Evolutionary conservation across 2,329 filamentous ascomycete species (phyloP), one percentile per base, ranked within the genome.

Genomic region (Penicillium oxalicum): DNA sequence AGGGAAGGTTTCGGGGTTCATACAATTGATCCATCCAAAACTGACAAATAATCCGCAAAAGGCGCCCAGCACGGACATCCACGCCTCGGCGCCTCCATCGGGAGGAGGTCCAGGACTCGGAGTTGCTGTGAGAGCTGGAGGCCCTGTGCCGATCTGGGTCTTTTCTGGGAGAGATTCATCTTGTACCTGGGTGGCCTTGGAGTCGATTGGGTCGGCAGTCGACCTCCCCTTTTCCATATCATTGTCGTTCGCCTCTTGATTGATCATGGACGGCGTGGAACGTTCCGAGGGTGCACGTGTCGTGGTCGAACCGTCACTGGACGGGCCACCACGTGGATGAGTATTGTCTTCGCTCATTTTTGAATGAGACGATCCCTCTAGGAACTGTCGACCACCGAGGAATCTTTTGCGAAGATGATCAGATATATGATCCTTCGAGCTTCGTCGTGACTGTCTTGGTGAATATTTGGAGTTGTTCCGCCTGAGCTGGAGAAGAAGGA

Each of bases 21-120:
- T 65, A 68, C 73, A 74, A 47, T 74, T 75, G 47, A 75, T 74
- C 71, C 73, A 77, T 24, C 76, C 76, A 60, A 77, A 78, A 53
- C 69, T 74, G 46, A 71, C 70, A 55, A 78, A 78, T 40, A 77
- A 54, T 45, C 67, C 70, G 27, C 67, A 71, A 58, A 71, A 76
- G 0, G 65, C 70, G 28, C 76, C 77, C 1, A 73, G 55, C 55
- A 84, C 79, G 1, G 77, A 75, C 34, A 60, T 46, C 65, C 66
- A 69, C 38, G 65, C 66, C n/a, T 58, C 43, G 5, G 55, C 11
- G 3, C 66, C 66, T 38, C 64, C 64, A 47, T 69, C 66, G 24
- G 63, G 62, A 5, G 61, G 58, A 9, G 51, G 55, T 8, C 52
- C 54, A 27, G 46, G 46, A 18, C 46, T 44, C 13, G 46, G 42